Percentiles rank a stretch among this genome's conserved stretches.
Conservation (phyloP, 441 rosid genomes). For the Erodium trifolium region DNA sequence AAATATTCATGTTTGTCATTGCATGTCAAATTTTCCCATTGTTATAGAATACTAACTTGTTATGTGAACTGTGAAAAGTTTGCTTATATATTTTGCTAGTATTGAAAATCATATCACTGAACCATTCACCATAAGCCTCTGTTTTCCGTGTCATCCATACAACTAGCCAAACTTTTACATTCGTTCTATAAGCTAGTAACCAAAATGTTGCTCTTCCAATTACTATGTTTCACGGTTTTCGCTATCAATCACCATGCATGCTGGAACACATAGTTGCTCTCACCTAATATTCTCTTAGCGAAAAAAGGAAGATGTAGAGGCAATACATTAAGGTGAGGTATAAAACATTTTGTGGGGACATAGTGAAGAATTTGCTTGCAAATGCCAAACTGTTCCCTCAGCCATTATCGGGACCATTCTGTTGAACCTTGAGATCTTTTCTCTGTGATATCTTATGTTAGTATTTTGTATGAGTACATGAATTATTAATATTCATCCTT, state of each 20-base stretch:
- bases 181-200: neutral
- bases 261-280: neutral
- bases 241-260: neutral
- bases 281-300: neutral
- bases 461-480: neutral
- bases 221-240: neutral
- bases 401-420: neutral
- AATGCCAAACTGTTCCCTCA: neutral
- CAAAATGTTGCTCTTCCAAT: neutral
- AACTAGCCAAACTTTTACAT: neutral
- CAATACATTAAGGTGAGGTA: no score
- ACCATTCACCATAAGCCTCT: neutral
- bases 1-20: conserved; percentile 6
- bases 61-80: neutral
- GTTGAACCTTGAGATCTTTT: neutral
- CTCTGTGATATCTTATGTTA: neutral
- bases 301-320: neutral
- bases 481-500: neutral
- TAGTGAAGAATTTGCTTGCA: neutral
- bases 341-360: neutral
- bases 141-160: neutral
- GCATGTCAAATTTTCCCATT: neutral
- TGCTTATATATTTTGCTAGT: neutral
- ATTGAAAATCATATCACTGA: neutral
- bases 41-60: neutral